Conservation (phyloP, 129 eudicot genomes). For the Flaveria bidentis region DNA sequence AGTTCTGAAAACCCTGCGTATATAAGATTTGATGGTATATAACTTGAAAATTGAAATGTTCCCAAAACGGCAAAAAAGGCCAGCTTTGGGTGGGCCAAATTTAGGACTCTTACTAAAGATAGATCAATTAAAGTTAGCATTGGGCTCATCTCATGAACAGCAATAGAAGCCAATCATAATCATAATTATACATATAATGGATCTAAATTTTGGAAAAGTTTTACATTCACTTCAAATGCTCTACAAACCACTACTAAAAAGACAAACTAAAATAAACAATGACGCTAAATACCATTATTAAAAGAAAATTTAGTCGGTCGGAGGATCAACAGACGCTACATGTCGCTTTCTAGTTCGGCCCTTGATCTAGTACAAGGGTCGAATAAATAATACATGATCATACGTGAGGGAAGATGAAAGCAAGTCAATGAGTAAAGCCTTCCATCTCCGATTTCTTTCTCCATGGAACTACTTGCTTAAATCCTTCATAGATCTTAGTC, state of each 20-base stretch:
- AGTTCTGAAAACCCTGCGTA: too few species aligned
- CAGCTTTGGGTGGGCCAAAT: too few species aligned
- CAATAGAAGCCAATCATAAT: background rate
- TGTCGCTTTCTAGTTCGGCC: background rate
- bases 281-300: background rate
- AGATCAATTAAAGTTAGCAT: too few species aligned
- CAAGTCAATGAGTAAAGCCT: slow-evolving; percentile 12
- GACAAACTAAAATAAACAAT: background rate
- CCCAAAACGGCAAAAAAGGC: too few species aligned
- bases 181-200: background rate
- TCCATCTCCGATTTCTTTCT: slow-evolving; percentile 53
- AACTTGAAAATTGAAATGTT: too few species aligned
- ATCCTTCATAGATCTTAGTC: slow-evolving; percentile 61
- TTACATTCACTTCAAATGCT: background rate
- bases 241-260: background rate
- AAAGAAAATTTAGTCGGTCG: background rate
- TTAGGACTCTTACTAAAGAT: too few species aligned
- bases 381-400: background rate
- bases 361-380: background rate
- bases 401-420: background rate
- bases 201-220: background rate
- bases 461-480: slow-evolving; percentile 85
- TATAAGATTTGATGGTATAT: too few species aligned
- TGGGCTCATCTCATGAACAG: background rate
- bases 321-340: background rate